phyloP scores from a whole-genome alignment of 306 rosid genomes.

The Mimosa bimucronata region DNA sequence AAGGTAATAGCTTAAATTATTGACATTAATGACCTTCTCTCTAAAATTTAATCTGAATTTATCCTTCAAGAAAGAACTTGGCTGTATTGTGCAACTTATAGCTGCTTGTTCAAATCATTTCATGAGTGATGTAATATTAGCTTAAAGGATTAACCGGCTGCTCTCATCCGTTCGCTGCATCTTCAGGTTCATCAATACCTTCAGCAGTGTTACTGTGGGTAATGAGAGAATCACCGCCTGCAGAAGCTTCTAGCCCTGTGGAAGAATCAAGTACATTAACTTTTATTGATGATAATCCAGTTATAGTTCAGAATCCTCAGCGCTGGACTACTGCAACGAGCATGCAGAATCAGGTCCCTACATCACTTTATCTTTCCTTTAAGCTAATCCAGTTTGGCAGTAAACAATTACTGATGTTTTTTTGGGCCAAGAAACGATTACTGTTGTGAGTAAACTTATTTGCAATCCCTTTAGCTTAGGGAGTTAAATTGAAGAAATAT shows the following conservation, averaged over 20 bases:
- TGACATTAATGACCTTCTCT: conserved; percentile 12
- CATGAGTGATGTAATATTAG: background rate
- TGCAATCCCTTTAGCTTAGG: conserved; percentile 27
- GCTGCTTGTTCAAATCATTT: conserved; percentile 26
- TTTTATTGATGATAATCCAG: conserved; percentile 59
- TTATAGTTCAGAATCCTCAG: conserved; percentile 55
- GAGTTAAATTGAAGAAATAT: background rate
- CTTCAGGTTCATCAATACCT: conserved; percentile 85
- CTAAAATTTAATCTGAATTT: conserved; percentile 15
- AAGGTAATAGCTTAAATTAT: background rate
- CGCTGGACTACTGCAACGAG: conserved; percentile 72
- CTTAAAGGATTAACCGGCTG: background rate
- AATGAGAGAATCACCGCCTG: conserved; percentile 81
- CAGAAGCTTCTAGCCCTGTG: conserved; percentile 43
- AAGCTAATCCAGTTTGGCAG: conserved; percentile 28
- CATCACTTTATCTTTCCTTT: conserved; percentile 20
- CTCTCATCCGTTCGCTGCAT: conserved; percentile 21
- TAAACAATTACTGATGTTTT: conserved; percentile 19
- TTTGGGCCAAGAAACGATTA: too few species aligned
- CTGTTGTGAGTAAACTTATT: conserved; percentile 15
- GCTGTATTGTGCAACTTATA: background rate
- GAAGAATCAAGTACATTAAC: conserved; percentile 71
- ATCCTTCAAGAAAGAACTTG: conserved; percentile 1
- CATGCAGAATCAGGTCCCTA: conserved; percentile 71
- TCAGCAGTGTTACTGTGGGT: conserved; percentile 81